A percentile compares a stretch with the other conserved stretches of the same genome.
Conservation (phyloP, 352 stramenopile genomes). For the Pythium angustatum region DNA sequence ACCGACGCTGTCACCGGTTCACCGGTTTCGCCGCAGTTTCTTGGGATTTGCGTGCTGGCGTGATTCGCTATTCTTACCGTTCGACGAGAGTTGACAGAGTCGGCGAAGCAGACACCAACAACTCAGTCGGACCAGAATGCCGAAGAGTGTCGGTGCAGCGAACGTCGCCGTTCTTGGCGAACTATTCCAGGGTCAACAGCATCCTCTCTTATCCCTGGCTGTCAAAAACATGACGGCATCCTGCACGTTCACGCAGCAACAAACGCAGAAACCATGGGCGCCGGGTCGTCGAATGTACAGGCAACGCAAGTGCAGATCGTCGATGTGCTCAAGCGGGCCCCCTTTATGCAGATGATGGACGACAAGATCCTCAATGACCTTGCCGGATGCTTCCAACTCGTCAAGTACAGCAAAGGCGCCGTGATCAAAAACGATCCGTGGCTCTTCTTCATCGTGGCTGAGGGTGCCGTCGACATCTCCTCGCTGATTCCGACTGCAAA, state of each 20-base stretch:
- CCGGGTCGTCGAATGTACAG: neutral
- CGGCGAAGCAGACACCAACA: neutral
- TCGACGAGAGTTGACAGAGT: neutral
- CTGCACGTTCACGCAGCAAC: neutral
- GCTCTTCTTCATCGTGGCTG: slow-evolving; percentile 59
- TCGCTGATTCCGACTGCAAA: slow-evolving; percentile 42
- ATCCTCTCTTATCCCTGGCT: slow-evolving; percentile 1
- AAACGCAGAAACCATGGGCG: slow-evolving; percentile 9
- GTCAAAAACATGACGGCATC: neutral
- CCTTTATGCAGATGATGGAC: slow-evolving; percentile 74
- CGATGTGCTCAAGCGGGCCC: slow-evolving; percentile 46
- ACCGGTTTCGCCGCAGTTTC: slow-evolving; percentile 1
- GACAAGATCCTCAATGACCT: slow-evolving; percentile 49
- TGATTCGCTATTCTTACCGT: slow-evolving; percentile 1
- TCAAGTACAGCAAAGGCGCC: slow-evolving; percentile 45
- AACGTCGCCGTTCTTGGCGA: neutral
- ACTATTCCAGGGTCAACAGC: neutral
- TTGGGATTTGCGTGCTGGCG: too few species aligned
- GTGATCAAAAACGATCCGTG: slow-evolving; percentile 51
- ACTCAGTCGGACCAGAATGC: neutral
- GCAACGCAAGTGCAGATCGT: slow-evolving; percentile 21
- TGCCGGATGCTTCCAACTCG: slow-evolving; percentile 55
- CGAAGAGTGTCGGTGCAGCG: neutral
- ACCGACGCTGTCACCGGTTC: slow-evolving; percentile 12
- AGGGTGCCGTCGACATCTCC: slow-evolving; percentile 58